Evolutionary conservation across 23 red algal species (phyloP), one percentile per base, ranked within the genome.

Genomic region (Gracilaria vermiculophylla): DNA sequence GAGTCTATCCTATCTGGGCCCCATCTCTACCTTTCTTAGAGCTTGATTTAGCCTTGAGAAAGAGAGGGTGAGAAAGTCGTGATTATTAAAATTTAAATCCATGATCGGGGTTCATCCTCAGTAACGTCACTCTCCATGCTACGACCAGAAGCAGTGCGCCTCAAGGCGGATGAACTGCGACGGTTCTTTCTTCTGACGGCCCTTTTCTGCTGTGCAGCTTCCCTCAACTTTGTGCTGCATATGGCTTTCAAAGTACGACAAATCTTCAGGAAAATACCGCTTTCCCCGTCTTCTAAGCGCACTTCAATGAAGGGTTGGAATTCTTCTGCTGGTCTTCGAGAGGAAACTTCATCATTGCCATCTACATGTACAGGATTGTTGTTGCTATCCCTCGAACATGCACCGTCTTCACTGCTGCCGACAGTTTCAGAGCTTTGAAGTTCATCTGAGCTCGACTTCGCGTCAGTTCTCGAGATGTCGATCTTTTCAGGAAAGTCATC

Each of bases 221-320:
- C 76, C n/a, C 47, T 77, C 65, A 95, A 76, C 57, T 90, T 90
- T 34, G 80, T 91, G 28, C 41, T 64, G 56, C 92, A 89, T n/a
- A 95, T 95, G 5, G 83, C 45, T 75, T 95, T 95, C 51, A 95
- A 55, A 62, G 89, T 95, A 5, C 77, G 80, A 48, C 86, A 95
- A 17, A 95, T 85, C 44, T 81, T 78, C 17, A 95, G 71, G 62
- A 95, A 95, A 28, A 91, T 32, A 21, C 83, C 92, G 37, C 85
- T 89, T 58, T 95, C 92, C 0, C 92, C 92, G 19, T 83, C 64
- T 40, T 89, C 54, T 23, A 95, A 48, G 16, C 85, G 86, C 28
- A 95, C 92, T 44, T 95, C 85, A 9, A 95, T 81, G 32, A 81
- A 89, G 1, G 89, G 89, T 29, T 83, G 77, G n/a, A 93, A 85